These are phyloP conservation scores for Ostreobium quekettii DNA, from an alignment of 139 green algal species.

Conservation along the genomic window DNA sequence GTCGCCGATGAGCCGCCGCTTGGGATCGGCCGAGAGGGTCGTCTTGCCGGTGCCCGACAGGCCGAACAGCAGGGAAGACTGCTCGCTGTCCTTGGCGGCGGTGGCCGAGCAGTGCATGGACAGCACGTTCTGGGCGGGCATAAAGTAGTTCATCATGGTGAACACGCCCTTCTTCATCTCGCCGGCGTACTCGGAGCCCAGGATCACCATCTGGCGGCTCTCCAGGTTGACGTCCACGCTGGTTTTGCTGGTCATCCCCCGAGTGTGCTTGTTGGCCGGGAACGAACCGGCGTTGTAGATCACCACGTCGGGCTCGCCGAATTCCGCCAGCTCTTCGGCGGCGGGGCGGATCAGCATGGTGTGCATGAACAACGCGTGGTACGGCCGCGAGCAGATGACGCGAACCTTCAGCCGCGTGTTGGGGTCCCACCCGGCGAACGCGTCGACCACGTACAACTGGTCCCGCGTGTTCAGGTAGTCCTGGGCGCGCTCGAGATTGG, in stretches of 20 bases:
- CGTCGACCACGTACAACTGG: slow-evolving; percentile 74
- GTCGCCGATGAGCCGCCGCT: slow-evolving; percentile 78
- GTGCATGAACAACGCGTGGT: slow-evolving; percentile 94
- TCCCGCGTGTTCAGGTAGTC: slow-evolving; percentile 84
- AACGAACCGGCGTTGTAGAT: slow-evolving; percentile 85
- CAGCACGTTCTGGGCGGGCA: slow-evolving; percentile 74
- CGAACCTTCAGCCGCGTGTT: slow-evolving; percentile 46
- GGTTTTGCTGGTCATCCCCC: slow-evolving; percentile 85
- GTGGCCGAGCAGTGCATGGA: slow-evolving; percentile 87
- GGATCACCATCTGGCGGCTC: slow-evolving; percentile 63
- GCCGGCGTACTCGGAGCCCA: slow-evolving; percentile 83
- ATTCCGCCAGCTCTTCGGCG: slow-evolving; percentile 65
- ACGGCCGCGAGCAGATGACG: slow-evolving; percentile 77
- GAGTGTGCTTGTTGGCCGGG: slow-evolving; percentile 46
- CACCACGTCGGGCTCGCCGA: slow-evolving; percentile 83
- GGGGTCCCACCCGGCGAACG: slow-evolving; percentile 71
- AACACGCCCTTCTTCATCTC: slow-evolving; percentile 94
- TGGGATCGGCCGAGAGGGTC: slow-evolving; percentile 63
- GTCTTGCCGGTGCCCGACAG: slow-evolving; percentile 57
- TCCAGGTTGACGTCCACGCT: slow-evolving; percentile 75
- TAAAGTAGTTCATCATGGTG: slow-evolving; percentile 85
- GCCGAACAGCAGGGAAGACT: slow-evolving; percentile 79
- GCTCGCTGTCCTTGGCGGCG: slow-evolving; percentile 41
- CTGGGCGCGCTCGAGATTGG: slow-evolving; percentile 73
- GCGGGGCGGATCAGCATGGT: slow-evolving; percentile 96